Evolutionary conservation across 2,329 filamentous ascomycete genomes (phyloP).

Genomic region (Penicillium sp.): DNA sequence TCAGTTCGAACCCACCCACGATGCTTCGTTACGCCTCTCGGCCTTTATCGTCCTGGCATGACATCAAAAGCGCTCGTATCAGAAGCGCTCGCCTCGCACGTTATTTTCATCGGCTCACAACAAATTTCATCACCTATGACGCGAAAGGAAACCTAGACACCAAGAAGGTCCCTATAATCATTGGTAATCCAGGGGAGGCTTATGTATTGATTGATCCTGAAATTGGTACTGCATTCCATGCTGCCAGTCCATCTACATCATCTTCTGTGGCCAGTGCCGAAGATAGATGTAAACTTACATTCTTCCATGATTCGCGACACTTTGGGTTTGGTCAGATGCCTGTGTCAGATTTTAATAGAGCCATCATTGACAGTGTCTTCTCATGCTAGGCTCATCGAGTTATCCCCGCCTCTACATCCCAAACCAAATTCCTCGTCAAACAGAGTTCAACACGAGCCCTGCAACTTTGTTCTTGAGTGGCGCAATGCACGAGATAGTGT

Average conservation of each 20-base stretch:
- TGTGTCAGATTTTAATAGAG: constrained; percentile 1
- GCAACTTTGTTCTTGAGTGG: constrained; percentile 21
- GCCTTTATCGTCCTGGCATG: constrained; percentile 6
- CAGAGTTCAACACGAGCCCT: constrained; percentile 21
- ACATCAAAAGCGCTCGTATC: constrained; percentile 4
- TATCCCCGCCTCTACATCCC: constrained; percentile 24
- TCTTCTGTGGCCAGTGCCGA: constrained; percentile 9
- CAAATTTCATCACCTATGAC: constrained; percentile 19
- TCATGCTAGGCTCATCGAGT: constrained; percentile 15
- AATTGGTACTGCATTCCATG: constrained; percentile 20
- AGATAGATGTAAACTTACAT: constrained; percentile 24
- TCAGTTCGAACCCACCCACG: not conserved
- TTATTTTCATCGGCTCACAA: constrained; percentile 20
- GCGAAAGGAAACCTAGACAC: constrained; percentile 15
- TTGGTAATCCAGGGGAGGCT: constrained; percentile 20
- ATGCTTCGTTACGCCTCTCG: constrained; percentile 16
- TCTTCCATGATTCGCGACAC: constrained; percentile 24
- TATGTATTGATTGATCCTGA: constrained; percentile 20
- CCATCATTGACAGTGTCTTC: constrained; percentile 11
- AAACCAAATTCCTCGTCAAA: constrained; percentile 16
- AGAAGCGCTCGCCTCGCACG: constrained; percentile 10
- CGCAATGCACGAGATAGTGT: constrained; percentile 24
- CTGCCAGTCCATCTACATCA: constrained; percentile 13
- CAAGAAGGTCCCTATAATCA: constrained; percentile 18
- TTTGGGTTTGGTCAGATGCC: constrained; percentile 22